Evolutionary conservation across 2,329 filamentous ascomycete genomes (phyloP).

Genomic region (Rutstroemia sp.): DNA sequence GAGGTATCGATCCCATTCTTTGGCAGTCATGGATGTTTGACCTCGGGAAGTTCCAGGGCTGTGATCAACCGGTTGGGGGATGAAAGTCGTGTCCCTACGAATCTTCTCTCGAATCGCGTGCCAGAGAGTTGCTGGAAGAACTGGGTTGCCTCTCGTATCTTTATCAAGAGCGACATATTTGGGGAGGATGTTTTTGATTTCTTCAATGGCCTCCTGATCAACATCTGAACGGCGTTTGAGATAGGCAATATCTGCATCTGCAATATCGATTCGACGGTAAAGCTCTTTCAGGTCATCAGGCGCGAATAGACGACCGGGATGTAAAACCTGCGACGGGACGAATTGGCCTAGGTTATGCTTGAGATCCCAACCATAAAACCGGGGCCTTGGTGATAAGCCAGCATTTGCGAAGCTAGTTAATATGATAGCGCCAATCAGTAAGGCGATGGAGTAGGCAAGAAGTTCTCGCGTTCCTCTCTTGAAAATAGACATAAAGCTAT

Average conservation of each 20-base stretch:
- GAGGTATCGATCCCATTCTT: constrained; percentile 9
- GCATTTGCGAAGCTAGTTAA: not conserved
- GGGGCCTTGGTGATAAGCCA: too few species aligned
- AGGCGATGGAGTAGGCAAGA: too few species aligned
- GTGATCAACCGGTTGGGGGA: not conserved
- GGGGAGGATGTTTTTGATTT: constrained; percentile 45
- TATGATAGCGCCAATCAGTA: too few species aligned
- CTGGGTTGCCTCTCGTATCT: constrained; percentile 42
- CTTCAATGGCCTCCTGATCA: constrained; percentile 29
- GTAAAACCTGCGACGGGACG: constrained; percentile 1
- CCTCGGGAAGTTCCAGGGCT: not conserved
- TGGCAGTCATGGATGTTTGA: not conserved
- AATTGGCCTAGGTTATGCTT: constrained; percentile 1
- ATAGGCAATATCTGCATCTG: constrained; percentile 20
- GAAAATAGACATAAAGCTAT: too few species aligned
- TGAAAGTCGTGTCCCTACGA: constrained; percentile 29
- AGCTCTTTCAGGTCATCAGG: constrained; percentile 18
- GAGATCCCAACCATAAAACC: constrained; percentile 1
- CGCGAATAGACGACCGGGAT: constrained; percentile 1
- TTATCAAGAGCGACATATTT: constrained; percentile 48
- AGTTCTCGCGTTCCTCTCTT: too few species aligned
- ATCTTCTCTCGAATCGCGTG: constrained; percentile 52
- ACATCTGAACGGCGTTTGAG: constrained; percentile 15
- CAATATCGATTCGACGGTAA: constrained; percentile 15
- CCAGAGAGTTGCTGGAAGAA: constrained; percentile 58